Conservation (phyloP, 768 basidiomycete genomes). For the Trametopsis cervina region DNA sequence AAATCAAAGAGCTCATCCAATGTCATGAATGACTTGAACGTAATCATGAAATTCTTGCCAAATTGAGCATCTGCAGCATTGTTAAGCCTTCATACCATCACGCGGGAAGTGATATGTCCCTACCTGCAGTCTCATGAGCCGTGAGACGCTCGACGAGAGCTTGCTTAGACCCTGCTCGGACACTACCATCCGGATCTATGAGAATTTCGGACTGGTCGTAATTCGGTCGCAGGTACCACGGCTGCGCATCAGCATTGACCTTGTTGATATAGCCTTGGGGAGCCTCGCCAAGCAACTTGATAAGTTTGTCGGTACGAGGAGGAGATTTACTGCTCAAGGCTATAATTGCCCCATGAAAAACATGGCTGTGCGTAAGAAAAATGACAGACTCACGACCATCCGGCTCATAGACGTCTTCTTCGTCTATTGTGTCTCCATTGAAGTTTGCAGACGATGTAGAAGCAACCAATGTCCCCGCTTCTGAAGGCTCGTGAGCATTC, state of each 20-base stretch:
- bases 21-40: slow-evolving; percentile 90
- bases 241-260: slow-evolving; percentile 38
- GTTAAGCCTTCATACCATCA: not conserved
- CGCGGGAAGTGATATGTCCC: slow-evolving; percentile 19
- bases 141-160: slow-evolving; percentile 89
- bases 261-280: slow-evolving; percentile 39
- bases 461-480: slow-evolving; percentile 5
- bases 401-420: slow-evolving; percentile 15
- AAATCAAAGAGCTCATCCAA: slow-evolving; percentile 76
- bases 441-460: not conserved
- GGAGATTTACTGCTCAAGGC: slow-evolving; percentile 21
- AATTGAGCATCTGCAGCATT: slow-evolving; percentile 57
- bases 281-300: slow-evolving; percentile 59
- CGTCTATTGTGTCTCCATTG: slow-evolving; percentile 10
- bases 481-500: slow-evolving; percentile 6
- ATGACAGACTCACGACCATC: slow-evolving; percentile 11
- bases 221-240: slow-evolving; percentile 84
- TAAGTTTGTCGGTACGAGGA: slow-evolving; percentile 40
- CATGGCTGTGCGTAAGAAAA: not conserved
- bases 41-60: slow-evolving; percentile 87
- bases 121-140: slow-evolving; percentile 82
- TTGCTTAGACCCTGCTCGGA: slow-evolving; percentile 80
- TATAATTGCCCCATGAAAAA: not conserved
- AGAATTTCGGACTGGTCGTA: slow-evolving; percentile 76
- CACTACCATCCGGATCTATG: slow-evolving; percentile 76